Percentiles rank a stretch among this genome's conserved stretches.
Evolutionary conservation across 306 rosid species (phyloP).

Genomic region (Lithocarpus polystachyus): DNA sequence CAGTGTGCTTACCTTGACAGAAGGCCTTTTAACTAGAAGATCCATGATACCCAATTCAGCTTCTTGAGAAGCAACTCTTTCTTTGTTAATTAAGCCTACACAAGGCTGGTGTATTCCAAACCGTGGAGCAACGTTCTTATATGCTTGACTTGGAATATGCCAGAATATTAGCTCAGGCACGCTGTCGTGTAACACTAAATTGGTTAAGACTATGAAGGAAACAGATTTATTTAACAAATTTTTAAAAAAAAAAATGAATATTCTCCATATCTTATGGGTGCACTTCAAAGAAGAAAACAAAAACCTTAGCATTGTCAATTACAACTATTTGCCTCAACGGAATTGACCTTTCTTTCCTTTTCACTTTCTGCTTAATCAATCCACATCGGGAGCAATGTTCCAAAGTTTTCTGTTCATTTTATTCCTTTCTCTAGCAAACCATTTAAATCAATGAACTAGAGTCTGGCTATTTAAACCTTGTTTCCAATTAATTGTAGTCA

Average conservation of each 20-base stretch:
- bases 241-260: neutral
- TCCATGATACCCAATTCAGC: slow-evolving; percentile 71
- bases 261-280: neutral
- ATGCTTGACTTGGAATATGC: slow-evolving; percentile 85
- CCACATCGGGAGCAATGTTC: neutral
- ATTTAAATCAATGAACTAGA: neutral
- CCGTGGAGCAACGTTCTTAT: slow-evolving; percentile 56
- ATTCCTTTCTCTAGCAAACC: neutral
- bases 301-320: neutral
- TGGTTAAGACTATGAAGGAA: slow-evolving; percentile 1
- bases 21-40: slow-evolving; percentile 54
- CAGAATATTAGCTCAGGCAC: slow-evolving; percentile 83
- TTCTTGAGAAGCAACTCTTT: slow-evolving; percentile 75
- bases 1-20: slow-evolving; percentile 60
- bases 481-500: neutral
- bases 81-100: slow-evolving; percentile 76
- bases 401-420: neutral
- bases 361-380: neutral
- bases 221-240: too few relatives aligned
- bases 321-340: neutral
- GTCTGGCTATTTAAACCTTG: neutral
- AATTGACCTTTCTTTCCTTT: neutral
- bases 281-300: neutral
- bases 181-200: slow-evolving; percentile 36
- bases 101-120: slow-evolving; percentile 57